A percentile compares a stretch with the other conserved stretches of the same genome.
phyloP scores from a whole-genome alignment of 179 eudicot species.

The Beta corolliflora region DNA sequence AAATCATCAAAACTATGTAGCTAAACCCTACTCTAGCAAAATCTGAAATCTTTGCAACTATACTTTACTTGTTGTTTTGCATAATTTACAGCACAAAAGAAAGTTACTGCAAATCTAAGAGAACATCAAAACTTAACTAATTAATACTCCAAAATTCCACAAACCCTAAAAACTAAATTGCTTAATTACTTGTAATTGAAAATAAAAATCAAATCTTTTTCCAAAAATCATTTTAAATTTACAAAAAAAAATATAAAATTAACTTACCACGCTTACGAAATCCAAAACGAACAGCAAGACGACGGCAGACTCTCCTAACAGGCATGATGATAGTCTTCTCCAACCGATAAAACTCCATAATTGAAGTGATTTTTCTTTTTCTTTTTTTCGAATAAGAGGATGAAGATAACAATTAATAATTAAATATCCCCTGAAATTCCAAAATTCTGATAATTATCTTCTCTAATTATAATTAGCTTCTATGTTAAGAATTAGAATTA shows the following conservation, averaged over 20 bases:
- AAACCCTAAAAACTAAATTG: too few species aligned
- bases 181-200: too few species aligned
- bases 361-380: too few species aligned
- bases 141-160: too few species aligned
- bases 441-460: background rate
- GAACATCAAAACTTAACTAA: too few species aligned
- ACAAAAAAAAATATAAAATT: background rate
- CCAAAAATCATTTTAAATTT: background rate
- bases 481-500: background rate
- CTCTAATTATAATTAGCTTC: background rate
- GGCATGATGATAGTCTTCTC: conserved; percentile 32
- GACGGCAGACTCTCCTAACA: conserved; percentile 27
- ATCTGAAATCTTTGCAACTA: too few species aligned
- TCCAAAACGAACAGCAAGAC: conserved; percentile 32
- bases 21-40: too few species aligned
- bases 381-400: background rate
- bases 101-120: too few species aligned
- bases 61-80: too few species aligned
- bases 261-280: conserved; percentile 33
- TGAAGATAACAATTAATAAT: background rate
- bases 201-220: too few species aligned
- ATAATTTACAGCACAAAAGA: too few species aligned
- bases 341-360: conserved; percentile 39
- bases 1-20: too few species aligned
- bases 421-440: background rate